Evolutionary conservation across 805 yeast species (phyloP).

Genomic region (Barnettozyma sucrosica): DNA sequence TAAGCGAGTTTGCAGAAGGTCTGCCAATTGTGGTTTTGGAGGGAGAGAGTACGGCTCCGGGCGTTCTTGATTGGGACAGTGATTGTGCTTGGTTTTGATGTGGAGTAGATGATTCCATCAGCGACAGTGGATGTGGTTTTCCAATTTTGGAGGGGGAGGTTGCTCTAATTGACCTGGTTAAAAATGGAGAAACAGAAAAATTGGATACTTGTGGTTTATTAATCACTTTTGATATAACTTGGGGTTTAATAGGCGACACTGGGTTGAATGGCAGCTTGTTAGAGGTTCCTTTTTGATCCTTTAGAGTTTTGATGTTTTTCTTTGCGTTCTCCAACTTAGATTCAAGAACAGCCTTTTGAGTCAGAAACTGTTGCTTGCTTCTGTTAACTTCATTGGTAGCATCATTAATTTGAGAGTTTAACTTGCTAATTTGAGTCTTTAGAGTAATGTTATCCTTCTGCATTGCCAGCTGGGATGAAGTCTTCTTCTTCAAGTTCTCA

Average conservation of each 20-base stretch:
- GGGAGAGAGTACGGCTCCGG: slow-evolving; percentile 19
- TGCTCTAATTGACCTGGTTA: slow-evolving; percentile 11
- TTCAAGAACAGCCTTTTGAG: slow-evolving; percentile 30
- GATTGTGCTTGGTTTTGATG: slow-evolving; percentile 1
- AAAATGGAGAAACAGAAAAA: slow-evolving; percentile 22
- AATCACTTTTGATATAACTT: slow-evolving; percentile 1
- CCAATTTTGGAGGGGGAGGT: slow-evolving; percentile 6
- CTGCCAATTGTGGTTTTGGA: slow-evolving; percentile 15
- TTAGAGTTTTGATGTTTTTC: slow-evolving; percentile 26
- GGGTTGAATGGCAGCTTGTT: slow-evolving; percentile 9
- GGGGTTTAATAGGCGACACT: slow-evolving; percentile 10
- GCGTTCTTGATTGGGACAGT: slow-evolving; percentile 20
- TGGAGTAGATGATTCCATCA: slow-evolving; percentile 13
- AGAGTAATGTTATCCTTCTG: slow-evolving; percentile 29
- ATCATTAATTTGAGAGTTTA: slow-evolving; percentile 29
- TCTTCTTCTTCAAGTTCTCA: slow-evolving; percentile 23
- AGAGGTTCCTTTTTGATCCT: slow-evolving; percentile 7
- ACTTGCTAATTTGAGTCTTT: slow-evolving; percentile 30
- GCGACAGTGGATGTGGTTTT: slow-evolving; percentile 5
- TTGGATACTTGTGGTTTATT: slow-evolving; percentile 14
- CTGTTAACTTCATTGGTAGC: slow-evolving; percentile 27
- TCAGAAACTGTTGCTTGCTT: slow-evolving; percentile 27
- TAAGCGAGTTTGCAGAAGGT: slow-evolving; percentile 18
- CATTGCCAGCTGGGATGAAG: slow-evolving; percentile 9
- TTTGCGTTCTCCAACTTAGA: slow-evolving; percentile 31